phyloP scores from a whole-genome alignment of 345 rosid species.

The Eucalyptus paniculata region DNA sequence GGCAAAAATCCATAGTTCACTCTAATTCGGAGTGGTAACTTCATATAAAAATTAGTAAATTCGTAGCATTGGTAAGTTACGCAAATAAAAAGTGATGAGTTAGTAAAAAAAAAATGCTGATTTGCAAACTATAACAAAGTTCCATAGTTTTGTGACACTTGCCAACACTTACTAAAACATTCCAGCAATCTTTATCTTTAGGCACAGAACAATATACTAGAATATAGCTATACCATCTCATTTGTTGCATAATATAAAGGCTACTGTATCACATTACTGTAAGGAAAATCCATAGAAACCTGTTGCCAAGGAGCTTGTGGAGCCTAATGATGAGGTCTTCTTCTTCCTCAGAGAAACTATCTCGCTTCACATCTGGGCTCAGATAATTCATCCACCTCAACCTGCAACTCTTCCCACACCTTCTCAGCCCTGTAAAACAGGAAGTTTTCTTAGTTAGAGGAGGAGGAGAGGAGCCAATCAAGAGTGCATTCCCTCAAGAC shows the following conservation, averaged over 20 bases:
- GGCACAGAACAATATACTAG: neutral
- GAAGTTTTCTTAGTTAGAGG: neutral
- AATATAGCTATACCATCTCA: neutral
- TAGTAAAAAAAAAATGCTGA: neutral
- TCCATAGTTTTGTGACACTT: neutral
- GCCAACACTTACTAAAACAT: neutral
- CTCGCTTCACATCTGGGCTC: neutral
- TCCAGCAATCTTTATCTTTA: neutral
- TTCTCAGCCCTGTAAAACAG: neutral
- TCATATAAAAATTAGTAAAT: neutral
- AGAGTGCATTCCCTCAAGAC: neutral
- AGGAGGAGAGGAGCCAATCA: neutral
- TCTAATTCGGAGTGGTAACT: neutral
- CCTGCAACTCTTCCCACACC: neutral
- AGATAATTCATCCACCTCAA: neutral
- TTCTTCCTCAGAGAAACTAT: neutral
- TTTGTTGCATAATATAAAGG: neutral
- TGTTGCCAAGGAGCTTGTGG: neutral
- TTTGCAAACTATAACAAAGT: neutral
- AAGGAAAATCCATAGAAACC: neutral
- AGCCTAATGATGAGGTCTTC: neutral
- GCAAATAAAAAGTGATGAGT: neutral
- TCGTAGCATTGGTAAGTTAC: rapidly evolving
- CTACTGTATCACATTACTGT: neutral
- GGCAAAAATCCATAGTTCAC: neutral